Evolutionary conservation across 768 basidiomycete genomes (phyloP), one percentile per base, ranked within the genome.

Genomic region (Aureoboletus auriporus): DNA sequence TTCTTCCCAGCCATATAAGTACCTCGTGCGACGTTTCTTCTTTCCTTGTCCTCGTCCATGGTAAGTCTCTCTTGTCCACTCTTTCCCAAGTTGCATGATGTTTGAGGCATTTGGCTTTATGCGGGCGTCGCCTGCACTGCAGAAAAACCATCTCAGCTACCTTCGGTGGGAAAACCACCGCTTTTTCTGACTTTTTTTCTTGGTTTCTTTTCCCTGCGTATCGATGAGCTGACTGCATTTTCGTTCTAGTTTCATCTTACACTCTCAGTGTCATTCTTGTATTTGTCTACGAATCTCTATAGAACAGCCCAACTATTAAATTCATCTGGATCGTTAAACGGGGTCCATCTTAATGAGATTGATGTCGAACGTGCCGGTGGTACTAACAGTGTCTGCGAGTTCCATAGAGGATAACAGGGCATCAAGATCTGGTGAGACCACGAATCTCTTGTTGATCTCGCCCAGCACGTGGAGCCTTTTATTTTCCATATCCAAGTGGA

Each of bases 21-120:
- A 35, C 30, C 47, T 41, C 29, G 12, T 28, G 46, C 35, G 20
- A 23, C 20, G 2, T 23, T 23, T 23, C 20, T 23, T 23, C 20
- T 23, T 23, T 23, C 20, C 20, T 23, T 23, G 20, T 23, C 50
- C 29, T 51, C 46, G 40, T 42, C 27, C 36, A 40, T 41, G 50
- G 68, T 75, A 52, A 65, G 50, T 51, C 38, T 38, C 6, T 27
- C 20, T 50, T 77, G 80, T 79, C 20, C 0, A 30, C n/a, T 50
- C 27, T 8, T 33, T 33, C 14, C 33, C 20, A 23, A 23, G 20
- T 23, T 43, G 46, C 54, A 80, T 84, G 86, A 89, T 89, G 86
- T 83, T 86, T 87, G 86, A 89, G 86, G 86, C 86, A 89, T 88
- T 88, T 89, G 86, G 86, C 86, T 88, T 88, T 87, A 89, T 57